Evolutionary conservation across 805 yeast species (phyloP).

Genomic region (Zygotorulaspora danielsina): DNA sequence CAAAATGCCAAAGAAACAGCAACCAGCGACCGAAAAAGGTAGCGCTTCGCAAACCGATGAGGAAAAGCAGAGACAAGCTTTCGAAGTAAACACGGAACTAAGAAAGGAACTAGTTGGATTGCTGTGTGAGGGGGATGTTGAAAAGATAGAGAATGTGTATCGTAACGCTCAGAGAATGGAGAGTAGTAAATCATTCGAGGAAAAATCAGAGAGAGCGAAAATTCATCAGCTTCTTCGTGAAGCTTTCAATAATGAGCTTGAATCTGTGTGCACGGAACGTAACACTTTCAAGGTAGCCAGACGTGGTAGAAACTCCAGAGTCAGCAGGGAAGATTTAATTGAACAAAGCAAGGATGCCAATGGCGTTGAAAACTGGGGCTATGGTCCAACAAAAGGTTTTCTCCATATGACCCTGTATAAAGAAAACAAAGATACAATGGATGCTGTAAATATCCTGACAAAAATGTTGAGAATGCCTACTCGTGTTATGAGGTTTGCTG

Average conservation of each 20-base stretch:
- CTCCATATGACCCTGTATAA: slow-evolving; percentile 80
- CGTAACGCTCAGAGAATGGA: slow-evolving; percentile 53
- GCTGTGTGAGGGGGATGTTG: slow-evolving; percentile 60
- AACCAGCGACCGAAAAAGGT: slow-evolving; percentile 42
- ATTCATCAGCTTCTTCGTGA: slow-evolving; percentile 73
- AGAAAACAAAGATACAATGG: slow-evolving; percentile 97
- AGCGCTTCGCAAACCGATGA: slow-evolving; percentile 34
- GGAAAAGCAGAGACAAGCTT: slow-evolving; percentile 32
- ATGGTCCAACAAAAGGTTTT: slow-evolving; percentile 66
- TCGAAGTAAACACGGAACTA: slow-evolving; percentile 45
- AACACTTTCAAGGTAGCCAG: slow-evolving; percentile 63
- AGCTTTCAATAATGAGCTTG: slow-evolving; percentile 70
- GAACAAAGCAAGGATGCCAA: slow-evolving; percentile 39
- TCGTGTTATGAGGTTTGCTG: slow-evolving; percentile 73
- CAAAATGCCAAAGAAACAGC: slow-evolving; percentile 46
- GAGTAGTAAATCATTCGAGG: slow-evolving; percentile 53
- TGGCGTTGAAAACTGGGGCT: slow-evolving; percentile 61
- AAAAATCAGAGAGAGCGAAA: slow-evolving; percentile 69
- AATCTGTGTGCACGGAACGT: slow-evolving; percentile 67
- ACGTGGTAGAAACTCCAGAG: slow-evolving; percentile 42
- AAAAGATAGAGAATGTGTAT: slow-evolving; percentile 51
- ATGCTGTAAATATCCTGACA: slow-evolving; percentile 71
- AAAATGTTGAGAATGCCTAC: slow-evolving; percentile 72
- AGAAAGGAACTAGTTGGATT: slow-evolving; percentile 45
- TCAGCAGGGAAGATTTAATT: slow-evolving; percentile 37